Conservation (phyloP, 441 rosid genomes). For the Rhodomyrtus psidioides region DNA sequence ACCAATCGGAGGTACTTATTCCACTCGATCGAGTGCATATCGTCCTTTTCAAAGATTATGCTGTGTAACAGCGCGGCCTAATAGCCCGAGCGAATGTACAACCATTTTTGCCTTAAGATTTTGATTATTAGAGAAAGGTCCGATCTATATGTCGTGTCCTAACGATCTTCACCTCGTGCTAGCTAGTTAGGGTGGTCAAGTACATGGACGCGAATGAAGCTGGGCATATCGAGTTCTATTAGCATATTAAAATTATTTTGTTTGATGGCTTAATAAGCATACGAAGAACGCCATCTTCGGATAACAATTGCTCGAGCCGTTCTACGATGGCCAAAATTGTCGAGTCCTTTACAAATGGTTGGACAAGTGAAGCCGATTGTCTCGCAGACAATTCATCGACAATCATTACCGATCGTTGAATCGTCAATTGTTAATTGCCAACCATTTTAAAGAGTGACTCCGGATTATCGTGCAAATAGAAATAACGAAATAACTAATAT, state of each 20-base stretch:
- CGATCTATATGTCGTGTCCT: rapidly evolving
- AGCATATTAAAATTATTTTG: background rate
- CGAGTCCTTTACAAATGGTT: too few species aligned
- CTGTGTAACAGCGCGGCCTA: too few species aligned
- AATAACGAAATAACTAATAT: too few species aligned
- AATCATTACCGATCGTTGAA: too few species aligned
- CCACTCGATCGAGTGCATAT: background rate
- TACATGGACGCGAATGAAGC: background rate
- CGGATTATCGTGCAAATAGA: too few species aligned
- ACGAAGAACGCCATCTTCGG: background rate
- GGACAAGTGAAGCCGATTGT: too few species aligned
- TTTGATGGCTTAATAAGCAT: background rate
- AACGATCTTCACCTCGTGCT: background rate
- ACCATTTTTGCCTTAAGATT: too few species aligned
- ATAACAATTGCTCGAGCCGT: background rate
- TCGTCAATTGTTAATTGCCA: too few species aligned
- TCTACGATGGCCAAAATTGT: too few species aligned
- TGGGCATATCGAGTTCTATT: background rate
- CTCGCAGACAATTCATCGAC: too few species aligned
- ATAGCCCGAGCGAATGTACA: too few species aligned
- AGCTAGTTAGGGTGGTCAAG: background rate
- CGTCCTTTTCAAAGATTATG: background rate
- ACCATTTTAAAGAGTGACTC: too few species aligned
- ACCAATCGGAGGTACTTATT: background rate
- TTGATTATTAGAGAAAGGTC: background rate